phyloP scores from a whole-genome alignment of 805 yeast genomes.

The Priceomyces melissophilus region DNA sequence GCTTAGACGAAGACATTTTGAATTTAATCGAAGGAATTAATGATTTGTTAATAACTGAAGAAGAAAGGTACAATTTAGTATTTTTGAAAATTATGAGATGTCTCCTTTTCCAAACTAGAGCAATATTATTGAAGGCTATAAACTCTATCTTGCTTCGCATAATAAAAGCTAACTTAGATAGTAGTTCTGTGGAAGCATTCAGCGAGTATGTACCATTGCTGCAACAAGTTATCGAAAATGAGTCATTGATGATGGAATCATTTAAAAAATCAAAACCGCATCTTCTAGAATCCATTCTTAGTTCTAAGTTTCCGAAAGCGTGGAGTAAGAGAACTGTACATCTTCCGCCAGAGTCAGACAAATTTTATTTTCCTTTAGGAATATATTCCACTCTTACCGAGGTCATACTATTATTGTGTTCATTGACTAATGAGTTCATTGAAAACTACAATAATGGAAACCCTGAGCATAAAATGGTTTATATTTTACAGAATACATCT shows the following conservation, averaged over 20 bases:
- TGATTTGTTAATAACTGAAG: conserved; percentile 2
- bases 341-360: conserved; percentile 21
- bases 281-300: conserved; percentile 21
- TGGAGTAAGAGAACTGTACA: conserved; percentile 21
- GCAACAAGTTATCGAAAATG: conserved; percentile 22
- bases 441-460: conserved; percentile 13
- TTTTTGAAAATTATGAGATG: conserved; percentile 21
- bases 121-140: conserved; percentile 28
- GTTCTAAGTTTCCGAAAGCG: conserved; percentile 28
- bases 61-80: conserved; percentile 5
- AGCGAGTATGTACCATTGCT: conserved; percentile 23
- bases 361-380: conserved; percentile 37
- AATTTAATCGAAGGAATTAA: conserved; percentile 6
- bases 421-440: conserved; percentile 29
- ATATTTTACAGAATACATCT: conserved; percentile 10
- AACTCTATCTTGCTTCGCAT: conserved; percentile 23
- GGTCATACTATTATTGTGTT: conserved; percentile 26
- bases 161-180: conserved; percentile 18
- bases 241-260: conserved; percentile 17
- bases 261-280: conserved; percentile 26
- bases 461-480: conserved; percentile 6
- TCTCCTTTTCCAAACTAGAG: conserved; percentile 25
- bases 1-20: conserved; percentile 18
- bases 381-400: conserved; percentile 32
- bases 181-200: conserved; percentile 6